Conservation (phyloP, 2,329 filamentous ascomycete genomes). For the Cladosporium sp. region DNA sequence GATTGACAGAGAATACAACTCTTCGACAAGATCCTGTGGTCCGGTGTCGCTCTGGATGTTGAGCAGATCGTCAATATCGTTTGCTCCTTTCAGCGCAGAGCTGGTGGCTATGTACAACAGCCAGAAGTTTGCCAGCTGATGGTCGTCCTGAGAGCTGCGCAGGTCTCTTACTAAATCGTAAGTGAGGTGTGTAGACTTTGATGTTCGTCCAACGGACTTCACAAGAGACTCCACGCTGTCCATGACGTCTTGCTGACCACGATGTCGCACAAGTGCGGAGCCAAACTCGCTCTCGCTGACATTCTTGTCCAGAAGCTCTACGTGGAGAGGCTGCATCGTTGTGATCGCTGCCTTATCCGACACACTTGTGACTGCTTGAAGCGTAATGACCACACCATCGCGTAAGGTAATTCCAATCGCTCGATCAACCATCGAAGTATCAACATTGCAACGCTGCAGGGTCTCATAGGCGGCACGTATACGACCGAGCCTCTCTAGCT, state of each 20-base stretch:
- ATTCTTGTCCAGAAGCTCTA: conserved; percentile 7
- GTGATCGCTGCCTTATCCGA: background rate
- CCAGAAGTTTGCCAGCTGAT: conserved; percentile 72
- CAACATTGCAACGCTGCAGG: conserved; percentile 59
- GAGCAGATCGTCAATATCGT: conserved; percentile 64
- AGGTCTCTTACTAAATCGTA: conserved; percentile 62
- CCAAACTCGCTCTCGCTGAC: conserved; percentile 17
- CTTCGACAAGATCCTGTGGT: conserved; percentile 42
- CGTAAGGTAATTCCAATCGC: conserved; percentile 65
- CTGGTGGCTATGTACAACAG: conserved; percentile 69
- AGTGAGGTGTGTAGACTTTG: conserved; percentile 42
- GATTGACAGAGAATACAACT: conserved; percentile 67
- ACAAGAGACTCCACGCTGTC: conserved; percentile 27
- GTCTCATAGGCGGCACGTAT: conserved; percentile 70
- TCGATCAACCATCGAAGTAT: conserved; percentile 64
- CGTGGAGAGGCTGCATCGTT: conserved; percentile 21
- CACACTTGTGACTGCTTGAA: conserved; percentile 31
- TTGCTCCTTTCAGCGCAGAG: conserved; percentile 48
- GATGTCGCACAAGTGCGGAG: conserved; percentile 24
- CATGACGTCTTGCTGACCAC: conserved; percentile 26
- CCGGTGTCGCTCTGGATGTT: conserved; percentile 39
- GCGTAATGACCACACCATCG: conserved; percentile 61
- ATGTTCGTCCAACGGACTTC: conserved; percentile 29
- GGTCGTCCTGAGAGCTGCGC: conserved; percentile 54
- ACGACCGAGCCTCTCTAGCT: conserved; percentile 67